These are phyloP conservation scores for Alternaria rosae DNA, from an alignment of 2,329 filamentous ascomycete species.

Conservation along the genomic window DNA sequence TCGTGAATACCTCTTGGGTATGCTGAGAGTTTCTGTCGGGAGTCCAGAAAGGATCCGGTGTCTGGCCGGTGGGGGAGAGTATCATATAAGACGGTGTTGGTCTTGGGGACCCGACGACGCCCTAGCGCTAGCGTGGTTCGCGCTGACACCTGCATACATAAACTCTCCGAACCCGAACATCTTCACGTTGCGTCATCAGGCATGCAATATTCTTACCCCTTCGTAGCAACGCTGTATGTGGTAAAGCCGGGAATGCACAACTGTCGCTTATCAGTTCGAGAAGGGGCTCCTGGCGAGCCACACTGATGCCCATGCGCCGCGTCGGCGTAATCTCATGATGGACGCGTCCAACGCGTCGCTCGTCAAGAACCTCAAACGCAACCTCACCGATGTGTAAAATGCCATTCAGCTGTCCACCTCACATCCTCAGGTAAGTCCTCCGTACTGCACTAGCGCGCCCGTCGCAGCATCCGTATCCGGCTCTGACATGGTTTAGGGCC, in stretches of 20 bases:
- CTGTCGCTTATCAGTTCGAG: background rate
- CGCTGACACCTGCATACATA: constrained; percentile 12
- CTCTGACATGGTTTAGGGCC: constrained; percentile 8
- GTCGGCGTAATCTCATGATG: background rate
- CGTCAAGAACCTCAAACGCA: background rate
- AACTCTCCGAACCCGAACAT: constrained; percentile 6
- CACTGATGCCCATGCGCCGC: background rate
- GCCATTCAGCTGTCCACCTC: background rate
- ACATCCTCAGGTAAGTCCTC: background rate
- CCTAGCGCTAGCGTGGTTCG: constrained; percentile 14
- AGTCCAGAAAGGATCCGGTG: background rate
- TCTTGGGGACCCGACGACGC: constrained; percentile 14
- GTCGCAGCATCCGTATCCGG: background rate
- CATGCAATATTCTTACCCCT: background rate
- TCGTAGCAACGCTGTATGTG: background rate
- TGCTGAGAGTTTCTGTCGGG: background rate
- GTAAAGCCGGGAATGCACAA: background rate
- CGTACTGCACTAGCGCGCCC: background rate
- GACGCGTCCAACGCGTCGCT: background rate
- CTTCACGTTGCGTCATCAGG: background rate
- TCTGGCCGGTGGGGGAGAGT: background rate
- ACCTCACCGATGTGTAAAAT: background rate
- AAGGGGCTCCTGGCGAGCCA: background rate
- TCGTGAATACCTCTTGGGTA: background rate
- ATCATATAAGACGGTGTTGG: constrained; percentile 14